Evolutionary conservation across 148 eudicot species (phyloP).

Genomic region (Chenopodium formosanum): DNA sequence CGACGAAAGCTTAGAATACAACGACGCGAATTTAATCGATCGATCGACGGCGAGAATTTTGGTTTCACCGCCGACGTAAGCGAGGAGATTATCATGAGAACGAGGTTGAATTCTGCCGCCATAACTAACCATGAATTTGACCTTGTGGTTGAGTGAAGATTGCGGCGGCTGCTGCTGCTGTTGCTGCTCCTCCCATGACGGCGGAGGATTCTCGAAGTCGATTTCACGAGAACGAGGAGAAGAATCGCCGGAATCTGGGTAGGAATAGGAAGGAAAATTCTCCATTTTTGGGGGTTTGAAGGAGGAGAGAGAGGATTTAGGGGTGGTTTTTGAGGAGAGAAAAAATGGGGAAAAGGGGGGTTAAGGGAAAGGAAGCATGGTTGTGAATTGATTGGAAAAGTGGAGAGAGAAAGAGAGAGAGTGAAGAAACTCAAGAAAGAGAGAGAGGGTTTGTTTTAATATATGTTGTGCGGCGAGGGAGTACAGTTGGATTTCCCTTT

Average conservation of each 20-base stretch:
- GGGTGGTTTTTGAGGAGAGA: not conserved
- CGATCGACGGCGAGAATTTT: slow-evolving; percentile 74
- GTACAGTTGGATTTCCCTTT: too few species aligned
- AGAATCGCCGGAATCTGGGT: slow-evolving; percentile 79
- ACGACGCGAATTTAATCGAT: slow-evolving; percentile 34
- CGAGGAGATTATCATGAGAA: slow-evolving; percentile 64
- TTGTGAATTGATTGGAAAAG: too few species aligned
- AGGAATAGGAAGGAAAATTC: slow-evolving; percentile 54
- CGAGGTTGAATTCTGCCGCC: slow-evolving; percentile 82
- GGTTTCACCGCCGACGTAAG: slow-evolving; percentile 84
- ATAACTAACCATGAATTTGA: slow-evolving; percentile 80
- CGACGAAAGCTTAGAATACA: slow-evolving; percentile 38
- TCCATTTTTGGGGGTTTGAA: slow-evolving; percentile 38
- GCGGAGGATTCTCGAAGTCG: slow-evolving; percentile 65
- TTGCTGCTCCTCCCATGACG: slow-evolving; percentile 47
- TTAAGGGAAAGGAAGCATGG: not conserved
- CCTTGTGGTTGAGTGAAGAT: slow-evolving; percentile 35
- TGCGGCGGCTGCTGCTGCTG: not conserved
- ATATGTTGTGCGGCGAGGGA: slow-evolving; percentile 5
- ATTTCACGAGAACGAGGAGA: slow-evolving; percentile 80
- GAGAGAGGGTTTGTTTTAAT: not conserved
- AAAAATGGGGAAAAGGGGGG: not conserved
- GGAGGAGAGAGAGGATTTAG: not conserved
- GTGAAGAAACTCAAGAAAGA: not conserved
- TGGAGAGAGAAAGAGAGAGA: not conserved